Evolutionary conservation across 2,329 filamentous ascomycete genomes (phyloP), one percentile per base, ranked within the genome.

Genomic region (Nemania serpens): DNA sequence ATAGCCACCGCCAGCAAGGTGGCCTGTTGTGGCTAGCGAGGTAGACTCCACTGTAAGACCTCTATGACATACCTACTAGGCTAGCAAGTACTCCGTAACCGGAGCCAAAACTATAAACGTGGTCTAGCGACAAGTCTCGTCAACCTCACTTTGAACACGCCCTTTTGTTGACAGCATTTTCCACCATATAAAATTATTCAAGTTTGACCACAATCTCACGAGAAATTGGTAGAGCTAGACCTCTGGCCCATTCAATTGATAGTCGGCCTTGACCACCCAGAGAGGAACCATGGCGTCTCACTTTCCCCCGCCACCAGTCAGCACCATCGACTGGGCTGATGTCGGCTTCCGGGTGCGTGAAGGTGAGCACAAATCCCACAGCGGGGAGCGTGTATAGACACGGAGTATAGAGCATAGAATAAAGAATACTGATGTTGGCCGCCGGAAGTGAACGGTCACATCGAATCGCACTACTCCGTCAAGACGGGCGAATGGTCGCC

Each of bases 311-410:
- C 86, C 89, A 11, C 89, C 91, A 3, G 87, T 91, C 68, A 87
- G 86, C 73, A 90, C 89, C 66, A 94, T 96, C 79, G 93, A 98
- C 82, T 98, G 94, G 94, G 86, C 84, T 75, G 90, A 97, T 72
- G 87, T 98, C 67, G 94, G 94, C 73, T 98, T 98, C 84, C 88
- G 88, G 73, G 89, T 97, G 69, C 90, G 92, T 68, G 93, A 97
- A 84, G 91, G 91, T 91, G 77, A 70, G 79, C 48, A 50, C n/a
- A 41, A 29, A 43, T 45, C 33, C 36, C 15, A 20, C 20, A n/a
- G 41, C 37, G 57, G 15, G 11, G 29, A 42, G 17, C 10, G 11
- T 25, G 39, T 29, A 29, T 3, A 3, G 25, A 29, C 25, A 29
- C 25, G 25, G 25, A 29, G 7, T 29, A 29, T 29, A 29, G 25